phyloP scores from a whole-genome alignment of 2,329 filamentous ascomycete species.

The Ascomycota sp. region DNA sequence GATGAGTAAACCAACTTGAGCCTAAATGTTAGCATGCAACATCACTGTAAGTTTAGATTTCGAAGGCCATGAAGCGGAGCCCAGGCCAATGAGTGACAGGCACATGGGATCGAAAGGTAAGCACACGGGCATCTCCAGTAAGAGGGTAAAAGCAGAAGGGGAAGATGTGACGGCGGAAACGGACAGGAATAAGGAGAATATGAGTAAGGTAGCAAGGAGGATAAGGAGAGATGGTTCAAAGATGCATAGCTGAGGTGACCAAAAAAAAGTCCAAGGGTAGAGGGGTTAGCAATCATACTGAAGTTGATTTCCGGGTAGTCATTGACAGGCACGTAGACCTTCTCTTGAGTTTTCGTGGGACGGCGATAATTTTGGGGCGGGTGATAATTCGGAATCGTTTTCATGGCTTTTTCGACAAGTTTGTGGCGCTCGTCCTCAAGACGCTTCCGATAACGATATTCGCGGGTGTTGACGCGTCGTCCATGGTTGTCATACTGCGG shows the following conservation, averaged over 20 bases:
- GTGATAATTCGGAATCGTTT: slow-evolving; percentile 98
- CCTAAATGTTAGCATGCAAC: slow-evolving; percentile 73
- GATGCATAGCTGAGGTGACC: too few species aligned
- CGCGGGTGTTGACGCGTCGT: slow-evolving; percentile 96
- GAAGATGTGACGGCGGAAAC: slow-evolving; percentile 4
- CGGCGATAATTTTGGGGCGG: slow-evolving; percentile 95
- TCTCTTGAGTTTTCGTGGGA: slow-evolving; percentile 99
- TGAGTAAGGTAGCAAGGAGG: too few species aligned
- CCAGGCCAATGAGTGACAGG: background rate
- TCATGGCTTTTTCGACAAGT: slow-evolving; percentile 97
- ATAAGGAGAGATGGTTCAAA: too few species aligned
- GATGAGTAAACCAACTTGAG: slow-evolving; percentile 99
- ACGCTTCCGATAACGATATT: slow-evolving; percentile 94
- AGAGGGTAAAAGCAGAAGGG: background rate
- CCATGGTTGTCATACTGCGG: slow-evolving; percentile 99
- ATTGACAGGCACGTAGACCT: slow-evolving; percentile 99
- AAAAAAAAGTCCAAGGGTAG: slow-evolving; percentile 51
- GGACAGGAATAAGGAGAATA: slow-evolving; percentile 5
- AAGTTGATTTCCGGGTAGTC: slow-evolving; percentile 99
- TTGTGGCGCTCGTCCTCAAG: slow-evolving; percentile 98
- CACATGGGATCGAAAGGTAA: too few species aligned
- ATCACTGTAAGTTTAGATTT: slow-evolving; percentile 2
- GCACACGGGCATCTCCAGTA: too few species aligned
- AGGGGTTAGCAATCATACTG: slow-evolving; percentile 99
- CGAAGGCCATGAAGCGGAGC: slow-evolving; percentile 2